Base-by-base conservation (phyloP, 139 green algal species). In the Volvox reticuliferus region DNA sequence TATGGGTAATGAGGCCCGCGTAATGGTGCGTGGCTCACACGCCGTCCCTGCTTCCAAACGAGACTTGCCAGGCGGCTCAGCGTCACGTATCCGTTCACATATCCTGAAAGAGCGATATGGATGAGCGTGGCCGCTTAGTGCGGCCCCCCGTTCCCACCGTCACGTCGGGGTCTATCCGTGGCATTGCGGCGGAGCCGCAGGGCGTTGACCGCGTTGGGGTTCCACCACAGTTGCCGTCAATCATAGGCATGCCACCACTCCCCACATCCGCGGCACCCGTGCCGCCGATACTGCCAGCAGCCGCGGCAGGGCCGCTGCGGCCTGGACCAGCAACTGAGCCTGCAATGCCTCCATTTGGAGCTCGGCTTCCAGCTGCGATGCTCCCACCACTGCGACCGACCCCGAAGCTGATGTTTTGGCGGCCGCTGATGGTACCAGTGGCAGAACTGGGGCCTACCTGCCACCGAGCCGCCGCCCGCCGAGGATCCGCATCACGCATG, bases 141-240 rank as follows among this genome's bases (percentile, higher is more conserved):
- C 81, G 81, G 19, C 81, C 81, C 21, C 13, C 81, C 61, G 81
- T 87, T 12, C 32, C 81, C 61, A 32, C 62, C 61, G 81, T 67
- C 81, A 63, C 61, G 19, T 18, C 62, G 19, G 81, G 19, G 18
- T 19, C 32, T 21, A 5, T 19, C 80, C n/a, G 37, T 36, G 79
- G 20, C 37, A 18, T 32, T 61, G 50, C 55, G 3, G 28, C n/a
- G 19, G 37, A 85, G 37, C 55, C 50, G 78, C 33, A 37, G 28
- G 62, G 30, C 30, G 62, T 77, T 1, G 81, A 87, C 17, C 81
- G 81, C 30, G 81, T 87, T n/a, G 81, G 81, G 5, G 81, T 87
- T 1, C 80, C 80, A 12, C 55, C 55, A 19, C 28, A 44, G 55
- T 12, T 28, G 80, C 20, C 80, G 50, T 30, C 80, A 26, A n/a